A percentile compares a stretch with the other conserved stretches of the same genome.
phyloP scores from a whole-genome alignment of 1,284 basidiomycete genomes.

The Ustilago sp. region DNA sequence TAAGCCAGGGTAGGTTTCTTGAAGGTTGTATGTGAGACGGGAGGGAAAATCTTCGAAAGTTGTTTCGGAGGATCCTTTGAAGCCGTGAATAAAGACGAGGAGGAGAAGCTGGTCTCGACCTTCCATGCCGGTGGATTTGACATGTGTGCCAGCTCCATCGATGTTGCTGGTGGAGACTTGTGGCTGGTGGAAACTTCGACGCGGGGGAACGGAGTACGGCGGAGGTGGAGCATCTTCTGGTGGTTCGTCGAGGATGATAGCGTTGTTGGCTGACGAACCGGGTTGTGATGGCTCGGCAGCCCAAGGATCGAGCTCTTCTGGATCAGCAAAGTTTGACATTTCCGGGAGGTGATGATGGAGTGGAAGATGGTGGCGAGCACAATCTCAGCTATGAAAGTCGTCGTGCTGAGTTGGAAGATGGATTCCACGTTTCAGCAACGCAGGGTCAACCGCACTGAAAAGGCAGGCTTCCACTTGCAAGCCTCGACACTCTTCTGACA shows the following conservation, averaged over 20 bases:
- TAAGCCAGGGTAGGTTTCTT: conserved; percentile 72
- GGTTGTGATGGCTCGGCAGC: conserved; percentile 2
- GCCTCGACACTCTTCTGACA: conserved; percentile 1
- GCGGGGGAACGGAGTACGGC: neutral
- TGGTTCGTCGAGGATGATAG: conserved; percentile 41
- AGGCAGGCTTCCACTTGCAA: neutral
- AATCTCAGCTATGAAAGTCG: neutral
- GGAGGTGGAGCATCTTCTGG: conserved; percentile 16
- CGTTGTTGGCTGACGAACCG: conserved; percentile 26
- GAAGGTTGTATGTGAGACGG: conserved; percentile 80
- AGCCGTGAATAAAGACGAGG: conserved; percentile 68
- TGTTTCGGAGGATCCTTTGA: conserved; percentile 79
- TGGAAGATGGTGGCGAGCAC: neutral
- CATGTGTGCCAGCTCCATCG: neutral
- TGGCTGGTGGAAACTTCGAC: conserved; percentile 22
- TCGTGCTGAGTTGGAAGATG: conserved; percentile 15
- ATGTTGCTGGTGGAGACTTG: neutral
- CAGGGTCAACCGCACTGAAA: conserved; percentile 5
- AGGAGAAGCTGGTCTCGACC: conserved; percentile 44
- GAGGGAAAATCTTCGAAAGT: conserved; percentile 82
- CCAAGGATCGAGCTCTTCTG: conserved; percentile 37
- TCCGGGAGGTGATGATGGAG: neutral
- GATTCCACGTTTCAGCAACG: conserved; percentile 9
- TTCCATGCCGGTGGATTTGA: conserved; percentile 41
- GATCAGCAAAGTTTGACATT: conserved; percentile 19